Conservation (phyloP, 2,329 filamentous ascomycete genomes). For the Cyphellophora europaea region DNA sequence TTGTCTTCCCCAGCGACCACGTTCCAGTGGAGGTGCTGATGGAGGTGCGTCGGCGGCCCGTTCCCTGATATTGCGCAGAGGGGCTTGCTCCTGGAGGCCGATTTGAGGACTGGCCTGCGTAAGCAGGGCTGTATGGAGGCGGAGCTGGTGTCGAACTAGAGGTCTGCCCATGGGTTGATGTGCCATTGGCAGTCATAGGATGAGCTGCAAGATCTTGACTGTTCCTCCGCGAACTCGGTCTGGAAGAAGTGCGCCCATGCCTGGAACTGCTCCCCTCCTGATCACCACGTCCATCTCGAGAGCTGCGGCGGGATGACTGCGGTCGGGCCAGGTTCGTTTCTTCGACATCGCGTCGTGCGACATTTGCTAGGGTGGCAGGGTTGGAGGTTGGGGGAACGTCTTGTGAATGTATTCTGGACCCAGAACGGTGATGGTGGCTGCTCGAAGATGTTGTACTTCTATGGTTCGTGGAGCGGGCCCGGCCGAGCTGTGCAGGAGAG, state of each 20-base stretch:
- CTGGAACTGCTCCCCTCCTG: constrained; percentile 48
- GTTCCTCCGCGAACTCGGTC: constrained; percentile 31
- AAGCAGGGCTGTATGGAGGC: constrained; percentile 29
- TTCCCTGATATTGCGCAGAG: constrained; percentile 16
- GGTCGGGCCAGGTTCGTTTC: constrained; percentile 55
- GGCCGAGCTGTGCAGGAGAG: constrained; percentile 27
- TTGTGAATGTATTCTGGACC: constrained; percentile 28
- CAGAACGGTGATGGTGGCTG: constrained; percentile 24
- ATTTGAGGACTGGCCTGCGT: constrained; percentile 8
- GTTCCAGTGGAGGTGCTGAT: constrained; percentile 85
- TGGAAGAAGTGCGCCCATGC: constrained; percentile 30
- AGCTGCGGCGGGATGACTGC: constrained; percentile 50
- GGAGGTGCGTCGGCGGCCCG: constrained; percentile 57
- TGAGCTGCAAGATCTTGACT: constrained; percentile 37
- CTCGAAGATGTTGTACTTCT: constrained; percentile 29
- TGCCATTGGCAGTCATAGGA: constrained; percentile 44
- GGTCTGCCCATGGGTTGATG: constrained; percentile 37
- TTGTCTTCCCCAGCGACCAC: constrained; percentile 93
- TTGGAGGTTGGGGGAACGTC: constrained; percentile 37
- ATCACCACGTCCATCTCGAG: constrained; percentile 47
- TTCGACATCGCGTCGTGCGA: constrained; percentile 64
- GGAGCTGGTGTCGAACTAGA: too few relatives aligned
- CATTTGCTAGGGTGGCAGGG: constrained; percentile 40
- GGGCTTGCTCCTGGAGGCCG: constrained; percentile 7
- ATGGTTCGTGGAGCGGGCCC: constrained; percentile 35